phyloP scores from a whole-genome alignment of 2,329 filamentous ascomycete genomes.

The Calcarisporium arbuscula region DNA sequence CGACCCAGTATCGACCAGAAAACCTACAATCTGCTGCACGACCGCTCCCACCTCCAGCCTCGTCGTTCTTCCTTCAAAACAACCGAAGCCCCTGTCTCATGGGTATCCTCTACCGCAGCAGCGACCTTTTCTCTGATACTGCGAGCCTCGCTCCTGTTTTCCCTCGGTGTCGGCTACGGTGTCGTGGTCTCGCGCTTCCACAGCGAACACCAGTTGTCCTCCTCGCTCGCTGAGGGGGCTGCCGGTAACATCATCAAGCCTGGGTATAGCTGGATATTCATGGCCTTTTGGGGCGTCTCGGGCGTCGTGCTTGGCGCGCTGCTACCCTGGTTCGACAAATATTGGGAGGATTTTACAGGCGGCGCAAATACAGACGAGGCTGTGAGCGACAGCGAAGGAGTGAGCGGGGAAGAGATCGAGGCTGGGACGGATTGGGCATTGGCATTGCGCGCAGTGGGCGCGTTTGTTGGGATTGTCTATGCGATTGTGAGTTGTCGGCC shows the following conservation, averaged over 20 bases:
- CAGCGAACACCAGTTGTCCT: conserved; percentile 56
- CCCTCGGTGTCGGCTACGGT: conserved; percentile 77
- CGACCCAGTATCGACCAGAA: conserved; percentile 35
- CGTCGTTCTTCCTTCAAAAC: conserved; percentile 29
- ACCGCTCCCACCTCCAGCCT: conserved; percentile 27
- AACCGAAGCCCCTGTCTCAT: conserved; percentile 17
- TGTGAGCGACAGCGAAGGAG: conserved; percentile 20
- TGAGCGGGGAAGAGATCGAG: conserved; percentile 22
- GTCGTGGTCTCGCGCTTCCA: conserved; percentile 75
- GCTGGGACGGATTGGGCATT: conserved; percentile 66
- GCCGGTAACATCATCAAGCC: conserved; percentile 29
- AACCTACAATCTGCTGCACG: conserved; percentile 37
- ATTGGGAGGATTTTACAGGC: conserved; percentile 56
- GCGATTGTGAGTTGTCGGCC: conserved; percentile 62
- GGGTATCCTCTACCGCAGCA: conserved; percentile 17
- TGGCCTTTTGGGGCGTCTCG: conserved; percentile 74
- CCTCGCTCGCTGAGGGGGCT: conserved; percentile 49
- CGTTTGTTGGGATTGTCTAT: conserved; percentile 55
- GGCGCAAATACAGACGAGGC: conserved; percentile 24
- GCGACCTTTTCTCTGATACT: conserved; percentile 42
- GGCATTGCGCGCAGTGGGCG: conserved; percentile 51
- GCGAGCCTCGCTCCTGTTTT: conserved; percentile 62
- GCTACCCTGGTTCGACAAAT: conserved; percentile 74
- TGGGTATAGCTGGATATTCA: conserved; percentile 55
- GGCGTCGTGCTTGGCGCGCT: conserved; percentile 73